phyloP scores from a whole-genome alignment of 2,329 filamentous ascomycete species.

The Hypoxylon sp. region DNA sequence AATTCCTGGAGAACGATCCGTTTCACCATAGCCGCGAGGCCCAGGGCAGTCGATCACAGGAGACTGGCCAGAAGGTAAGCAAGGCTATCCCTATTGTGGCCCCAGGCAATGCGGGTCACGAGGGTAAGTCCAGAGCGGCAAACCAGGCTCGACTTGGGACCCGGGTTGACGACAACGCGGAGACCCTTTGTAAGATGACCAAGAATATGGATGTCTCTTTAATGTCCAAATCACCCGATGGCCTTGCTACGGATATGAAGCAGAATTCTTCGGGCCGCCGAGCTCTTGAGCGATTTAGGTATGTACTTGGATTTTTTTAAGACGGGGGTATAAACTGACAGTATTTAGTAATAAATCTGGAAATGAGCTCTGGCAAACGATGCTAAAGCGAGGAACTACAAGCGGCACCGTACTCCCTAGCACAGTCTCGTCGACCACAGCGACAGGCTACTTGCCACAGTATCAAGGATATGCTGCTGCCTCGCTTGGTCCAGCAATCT shows the following conservation, averaged over 20 bases:
- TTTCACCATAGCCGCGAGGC: conserved; percentile 47
- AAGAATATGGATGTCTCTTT: conserved; percentile 35
- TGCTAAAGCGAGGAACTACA: conserved; percentile 67
- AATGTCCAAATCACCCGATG: conserved; percentile 28
- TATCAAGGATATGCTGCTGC: conserved; percentile 68
- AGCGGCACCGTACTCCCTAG: conserved; percentile 63
- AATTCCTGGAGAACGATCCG: conserved; percentile 47
- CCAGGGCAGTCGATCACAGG: conserved; percentile 47
- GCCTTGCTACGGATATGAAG: conserved; percentile 38
- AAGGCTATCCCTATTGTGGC: conserved; percentile 56
- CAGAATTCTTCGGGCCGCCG: conserved; percentile 38
- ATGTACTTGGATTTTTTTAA: conserved; percentile 19
- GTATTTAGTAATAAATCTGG: conserved; percentile 58
- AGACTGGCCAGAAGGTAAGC: conserved; percentile 50
- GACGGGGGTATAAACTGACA: conserved; percentile 21
- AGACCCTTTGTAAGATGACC: conserved; percentile 32
- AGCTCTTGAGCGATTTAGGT: conserved; percentile 53
- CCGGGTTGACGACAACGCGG: conserved; percentile 24
- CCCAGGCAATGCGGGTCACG: conserved; percentile 45
- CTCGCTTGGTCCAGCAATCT: conserved; percentile 63
- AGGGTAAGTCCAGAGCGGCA: conserved; percentile 30
- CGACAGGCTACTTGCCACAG: conserved; percentile 68
- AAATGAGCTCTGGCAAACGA: conserved; percentile 64
- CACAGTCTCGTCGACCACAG: conserved; percentile 67
- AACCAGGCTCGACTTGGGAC: conserved; percentile 13